Conservation (phyloP, 2,329 filamentous ascomycete genomes). For the Microdochium bolleyi region DNA sequence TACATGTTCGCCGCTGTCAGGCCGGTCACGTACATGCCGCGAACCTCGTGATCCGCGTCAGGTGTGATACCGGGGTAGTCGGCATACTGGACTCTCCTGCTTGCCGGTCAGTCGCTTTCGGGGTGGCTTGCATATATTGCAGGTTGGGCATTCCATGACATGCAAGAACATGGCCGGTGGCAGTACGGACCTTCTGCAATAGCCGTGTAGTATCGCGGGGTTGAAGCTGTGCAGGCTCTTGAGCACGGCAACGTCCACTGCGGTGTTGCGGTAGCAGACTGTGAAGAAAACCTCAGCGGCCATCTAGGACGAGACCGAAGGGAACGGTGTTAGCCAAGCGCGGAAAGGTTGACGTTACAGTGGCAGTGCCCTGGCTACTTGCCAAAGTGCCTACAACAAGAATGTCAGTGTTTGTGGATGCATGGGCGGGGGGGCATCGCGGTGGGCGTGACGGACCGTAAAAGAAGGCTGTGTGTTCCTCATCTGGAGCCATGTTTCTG, state of each 20-base stretch:
- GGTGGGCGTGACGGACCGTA: too few species aligned
- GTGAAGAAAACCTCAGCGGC: constrained; percentile 79
- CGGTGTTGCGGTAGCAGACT: constrained; percentile 62
- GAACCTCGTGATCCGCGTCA: constrained; percentile 48
- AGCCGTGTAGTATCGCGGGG: constrained; percentile 68
- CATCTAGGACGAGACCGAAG: constrained; percentile 44
- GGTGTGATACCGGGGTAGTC: constrained; percentile 78
- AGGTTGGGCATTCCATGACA: too few species aligned
- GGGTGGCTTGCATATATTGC: too few species aligned
- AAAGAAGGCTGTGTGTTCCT: too few species aligned
- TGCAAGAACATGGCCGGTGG: too few species aligned
- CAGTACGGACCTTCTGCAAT: constrained; percentile 50
- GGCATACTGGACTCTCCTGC: constrained; percentile 49
- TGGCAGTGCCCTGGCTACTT: too few species aligned
- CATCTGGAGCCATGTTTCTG: too few species aligned
- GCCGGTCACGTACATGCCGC: constrained; percentile 70
- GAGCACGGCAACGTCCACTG: constrained; percentile 32
- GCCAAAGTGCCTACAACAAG: too few species aligned
- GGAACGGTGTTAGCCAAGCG: too few species aligned
- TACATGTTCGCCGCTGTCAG: constrained; percentile 69
- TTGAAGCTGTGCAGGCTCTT: constrained; percentile 52
- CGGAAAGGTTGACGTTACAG: too few species aligned
- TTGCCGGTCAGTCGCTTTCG: constrained; percentile 21
- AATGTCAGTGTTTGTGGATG: too few species aligned
- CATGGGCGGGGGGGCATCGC: too few species aligned